Evolutionary conservation across 805 yeast genomes (phyloP).

Genomic region (Pichia scutulata): DNA sequence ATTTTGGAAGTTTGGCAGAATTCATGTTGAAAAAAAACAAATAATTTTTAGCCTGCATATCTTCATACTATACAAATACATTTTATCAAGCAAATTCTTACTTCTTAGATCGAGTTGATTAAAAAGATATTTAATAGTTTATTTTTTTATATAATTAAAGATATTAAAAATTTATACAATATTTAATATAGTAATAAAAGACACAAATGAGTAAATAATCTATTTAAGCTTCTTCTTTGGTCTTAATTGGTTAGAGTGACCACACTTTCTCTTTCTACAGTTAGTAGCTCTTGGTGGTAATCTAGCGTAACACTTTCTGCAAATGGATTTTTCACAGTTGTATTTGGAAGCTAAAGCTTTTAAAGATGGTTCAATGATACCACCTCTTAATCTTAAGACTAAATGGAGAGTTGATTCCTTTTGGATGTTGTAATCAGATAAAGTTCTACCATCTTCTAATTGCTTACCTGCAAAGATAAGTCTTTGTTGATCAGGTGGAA

Average conservation of each 20-base stretch:
- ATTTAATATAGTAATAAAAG: slow-evolving; percentile 3
- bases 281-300: slow-evolving; percentile 99
- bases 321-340: slow-evolving; percentile 99
- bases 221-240: slow-evolving; percentile 99
- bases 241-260: slow-evolving; percentile 99
- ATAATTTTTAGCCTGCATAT: neutral
- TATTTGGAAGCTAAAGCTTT: slow-evolving; percentile 98
- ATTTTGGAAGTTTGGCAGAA: too few species aligned
- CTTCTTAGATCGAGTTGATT: slow-evolving; percentile 4
- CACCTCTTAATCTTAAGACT: slow-evolving; percentile 63
- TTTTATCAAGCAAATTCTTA: neutral
- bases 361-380: slow-evolving; percentile 97
- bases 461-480: slow-evolving; percentile 95
- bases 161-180: slow-evolving; percentile 1
- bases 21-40: neutral
- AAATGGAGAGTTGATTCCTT: slow-evolving; percentile 72
- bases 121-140: neutral
- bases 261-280: slow-evolving; percentile 99
- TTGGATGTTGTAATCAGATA: slow-evolving; percentile 92
- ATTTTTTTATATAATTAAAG: neutral
- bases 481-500: slow-evolving; percentile 96
- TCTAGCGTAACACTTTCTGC: slow-evolving; percentile 99
- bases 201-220: slow-evolving; percentile 23
- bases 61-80: slow-evolving; percentile 14
- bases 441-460: slow-evolving; percentile 91